Conservation (phyloP, 2,329 filamentous ascomycete genomes). For the Lecanoromycetidae sp. region DNA sequence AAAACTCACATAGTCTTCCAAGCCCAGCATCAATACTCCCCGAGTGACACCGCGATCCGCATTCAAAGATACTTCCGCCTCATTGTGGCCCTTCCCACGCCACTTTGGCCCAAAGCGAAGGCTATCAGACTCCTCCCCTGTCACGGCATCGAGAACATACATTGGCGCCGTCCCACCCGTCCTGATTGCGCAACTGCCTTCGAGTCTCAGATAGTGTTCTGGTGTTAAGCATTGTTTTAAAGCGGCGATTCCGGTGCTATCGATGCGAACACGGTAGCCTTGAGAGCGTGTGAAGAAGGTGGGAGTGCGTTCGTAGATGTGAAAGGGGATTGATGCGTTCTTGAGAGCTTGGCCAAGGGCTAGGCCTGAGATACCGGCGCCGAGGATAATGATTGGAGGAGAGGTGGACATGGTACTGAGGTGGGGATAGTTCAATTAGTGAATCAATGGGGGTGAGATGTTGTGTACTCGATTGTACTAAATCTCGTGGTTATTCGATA, state of each 20-base stretch:
- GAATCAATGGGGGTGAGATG: too few relatives aligned
- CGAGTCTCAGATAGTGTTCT: neutral
- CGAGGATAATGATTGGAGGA: slow-evolving; percentile 26
- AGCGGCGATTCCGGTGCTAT: slow-evolving; percentile 19
- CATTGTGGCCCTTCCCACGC: neutral
- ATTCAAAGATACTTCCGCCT: neutral
- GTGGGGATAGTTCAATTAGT: too few relatives aligned
- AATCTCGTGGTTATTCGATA: too few relatives aligned
- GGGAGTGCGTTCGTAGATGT: slow-evolving; percentile 28
- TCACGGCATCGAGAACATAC: neutral
- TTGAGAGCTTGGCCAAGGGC: slow-evolving; percentile 28
- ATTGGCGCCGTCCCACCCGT: neutral
- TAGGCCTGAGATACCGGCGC: slow-evolving; percentile 28
- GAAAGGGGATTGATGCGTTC: slow-evolving; percentile 26
- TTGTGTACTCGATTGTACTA: too few relatives aligned
- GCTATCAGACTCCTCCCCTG: neutral
- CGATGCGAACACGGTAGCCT: slow-evolving; percentile 29
- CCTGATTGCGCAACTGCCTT: neutral
- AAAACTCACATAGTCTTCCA: slow-evolving; percentile 4
- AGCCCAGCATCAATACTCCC: neutral
- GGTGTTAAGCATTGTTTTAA: neutral
- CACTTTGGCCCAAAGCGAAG: neutral
- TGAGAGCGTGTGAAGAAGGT: slow-evolving; percentile 25
- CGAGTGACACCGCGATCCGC: slow-evolving; percentile 1
- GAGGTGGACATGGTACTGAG: neutral